These are phyloP conservation scores for Candida buenavistaensis DNA, from an alignment of 1,139 yeast genomes.

Conservation along the genomic window DNA sequence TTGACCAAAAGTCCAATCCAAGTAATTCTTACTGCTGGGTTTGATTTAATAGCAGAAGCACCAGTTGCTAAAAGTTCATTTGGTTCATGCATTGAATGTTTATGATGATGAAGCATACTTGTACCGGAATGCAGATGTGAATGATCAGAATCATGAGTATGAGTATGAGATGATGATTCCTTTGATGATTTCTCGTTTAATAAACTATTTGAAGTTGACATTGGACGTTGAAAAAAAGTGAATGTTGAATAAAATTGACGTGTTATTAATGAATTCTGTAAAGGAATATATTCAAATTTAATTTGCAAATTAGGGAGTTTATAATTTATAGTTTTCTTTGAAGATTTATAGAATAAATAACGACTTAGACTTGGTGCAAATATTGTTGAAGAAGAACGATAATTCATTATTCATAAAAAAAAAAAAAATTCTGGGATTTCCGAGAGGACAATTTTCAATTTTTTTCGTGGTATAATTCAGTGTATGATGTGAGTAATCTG, in stretches of 20 bases:
- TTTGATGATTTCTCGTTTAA: constrained; percentile 2
- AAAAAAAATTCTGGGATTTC: too few species aligned
- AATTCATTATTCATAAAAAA: neutral
- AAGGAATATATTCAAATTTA: neutral
- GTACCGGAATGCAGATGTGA: constrained; percentile 20
- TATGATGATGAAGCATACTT: constrained; percentile 19
- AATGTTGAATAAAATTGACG: constrained; percentile 13
- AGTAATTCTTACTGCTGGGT: constrained; percentile 91
- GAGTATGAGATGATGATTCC: constrained; percentile 19
- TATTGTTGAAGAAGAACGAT: constrained; percentile 1
- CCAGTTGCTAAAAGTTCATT: constrained; percentile 39
- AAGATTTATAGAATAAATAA: constrained; percentile 1
- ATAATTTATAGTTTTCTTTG: neutral
- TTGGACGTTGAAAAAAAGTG: constrained; percentile 6
- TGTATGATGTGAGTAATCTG: too few species aligned
- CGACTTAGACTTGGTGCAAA: constrained; percentile 1
- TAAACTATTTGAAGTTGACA: constrained; percentile 4
- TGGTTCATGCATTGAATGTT: constrained; percentile 39
- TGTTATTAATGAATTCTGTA: neutral
- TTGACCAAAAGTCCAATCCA: constrained; percentile 87
- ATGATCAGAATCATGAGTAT: constrained; percentile 31
- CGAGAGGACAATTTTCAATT: too few species aligned
- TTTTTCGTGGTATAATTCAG: too few species aligned
- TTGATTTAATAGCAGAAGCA: constrained; percentile 36
- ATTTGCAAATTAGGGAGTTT: neutral